Percentiles rank a stretch among this genome's conserved stretches.
Conservation (phyloP, 1,284 basidiomycete genomes). For the Moesziomyces aphidis region DNA sequence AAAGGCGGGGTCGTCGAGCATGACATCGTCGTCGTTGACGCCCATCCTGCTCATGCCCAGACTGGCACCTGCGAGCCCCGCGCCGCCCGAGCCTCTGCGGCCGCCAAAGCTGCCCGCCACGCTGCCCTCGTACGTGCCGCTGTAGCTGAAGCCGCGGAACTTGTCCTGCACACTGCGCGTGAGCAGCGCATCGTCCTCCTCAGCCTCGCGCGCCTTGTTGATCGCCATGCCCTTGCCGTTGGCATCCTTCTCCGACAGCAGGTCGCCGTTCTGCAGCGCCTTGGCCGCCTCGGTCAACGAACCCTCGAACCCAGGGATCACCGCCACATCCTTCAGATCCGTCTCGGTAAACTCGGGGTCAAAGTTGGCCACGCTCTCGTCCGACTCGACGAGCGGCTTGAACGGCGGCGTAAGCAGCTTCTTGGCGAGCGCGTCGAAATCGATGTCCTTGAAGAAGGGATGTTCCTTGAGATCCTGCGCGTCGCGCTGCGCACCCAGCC, state of each 20-base stretch:
- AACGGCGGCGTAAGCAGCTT: constrained; percentile 97
- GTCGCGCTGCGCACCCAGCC: constrained; percentile 89
- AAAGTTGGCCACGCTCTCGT: constrained; percentile 97
- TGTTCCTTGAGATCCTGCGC: constrained; percentile 96
- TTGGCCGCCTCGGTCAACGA: constrained; percentile 31
- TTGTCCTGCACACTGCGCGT: constrained; percentile 65
- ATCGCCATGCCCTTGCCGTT: constrained; percentile 46
- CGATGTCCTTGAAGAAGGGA: constrained; percentile 88
- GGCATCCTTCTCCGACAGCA: constrained; percentile 21
- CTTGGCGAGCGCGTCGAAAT: constrained; percentile 73
- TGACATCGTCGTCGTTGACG: constrained; percentile 43
- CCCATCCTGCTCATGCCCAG: constrained; percentile 60
- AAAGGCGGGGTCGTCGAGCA: constrained; percentile 30
- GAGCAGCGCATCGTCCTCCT: constrained; percentile 49
- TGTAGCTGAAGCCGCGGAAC: constrained; percentile 67
- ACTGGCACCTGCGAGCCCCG: constrained; percentile 51
- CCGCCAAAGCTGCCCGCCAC: constrained; percentile 57
- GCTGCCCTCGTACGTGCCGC: constrained; percentile 62
- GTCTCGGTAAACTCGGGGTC: constrained; percentile 96
- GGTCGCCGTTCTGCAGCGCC: constrained; percentile 30
- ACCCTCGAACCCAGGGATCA: constrained; percentile 60
- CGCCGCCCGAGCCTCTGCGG: constrained; percentile 38
- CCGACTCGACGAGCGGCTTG: constrained; percentile 96
- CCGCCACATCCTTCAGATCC: constrained; percentile 72
- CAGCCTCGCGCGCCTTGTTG: constrained; percentile 25